Base-by-base conservation (phyloP, 371 early-diverging fungal genomes). In the Amoeboaphelidium protococcarum region DNA sequence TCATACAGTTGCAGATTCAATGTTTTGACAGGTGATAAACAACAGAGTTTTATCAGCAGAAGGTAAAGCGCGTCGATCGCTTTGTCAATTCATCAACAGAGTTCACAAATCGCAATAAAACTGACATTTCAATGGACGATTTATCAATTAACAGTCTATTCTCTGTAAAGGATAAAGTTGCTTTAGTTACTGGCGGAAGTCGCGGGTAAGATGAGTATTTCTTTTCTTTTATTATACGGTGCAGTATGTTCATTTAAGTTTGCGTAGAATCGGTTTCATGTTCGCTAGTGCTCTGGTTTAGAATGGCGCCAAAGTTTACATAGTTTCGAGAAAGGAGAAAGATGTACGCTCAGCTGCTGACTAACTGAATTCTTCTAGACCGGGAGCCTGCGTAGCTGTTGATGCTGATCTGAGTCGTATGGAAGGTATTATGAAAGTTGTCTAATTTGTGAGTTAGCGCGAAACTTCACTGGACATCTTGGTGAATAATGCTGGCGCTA, bases 181-280 rank as follows among this genome's bases (percentile, higher is more conserved):
- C 82, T 13, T 68, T 90, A 25, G 76, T 90, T 20, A 90, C 87
- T 19, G 90, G 90, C 47, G 90, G 90, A 24, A 74, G 78, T 42
- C 66, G 77, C 42, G 81, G 80, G 64, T 68, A 57, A 46, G 21
- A 10, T 23, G 20, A 26, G 41, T 41, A 26, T 27, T 43, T 16
- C 42, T 25, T 21, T 37, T 23, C 22, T 6, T 4, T 16, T 47
- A 24, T 40, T 16, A 23, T 37, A 24, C 47, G 24, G 13, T 12
- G 47, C 20, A 25, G 47, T 50, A 23, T 3, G 24, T 50, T 20
- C 2, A 13, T 23, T 20, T 45, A 20, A 44, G 19, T 20, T 45
- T 44, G 45, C 45, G 45, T 44, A 63, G 63, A 27, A 68, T 74
- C 47, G 80, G 80, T 23, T 64, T 70, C 53, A 74, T 77, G 75